Evolutionary conservation across 73 alveolate species (phyloP).

Genomic region (Uronychia setigera): DNA sequence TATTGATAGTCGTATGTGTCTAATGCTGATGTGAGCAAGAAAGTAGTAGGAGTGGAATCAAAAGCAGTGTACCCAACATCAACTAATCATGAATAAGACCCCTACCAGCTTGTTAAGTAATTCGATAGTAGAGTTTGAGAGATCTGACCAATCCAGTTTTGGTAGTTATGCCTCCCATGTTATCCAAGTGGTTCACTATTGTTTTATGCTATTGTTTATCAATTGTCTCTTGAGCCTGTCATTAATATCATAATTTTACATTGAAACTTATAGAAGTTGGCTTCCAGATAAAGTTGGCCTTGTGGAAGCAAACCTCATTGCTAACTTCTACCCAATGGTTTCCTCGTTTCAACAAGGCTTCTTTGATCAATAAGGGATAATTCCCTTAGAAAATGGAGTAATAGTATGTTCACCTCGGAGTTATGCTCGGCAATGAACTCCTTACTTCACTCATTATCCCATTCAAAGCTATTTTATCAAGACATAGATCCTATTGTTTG

Average conservation of each 20-base stretch:
- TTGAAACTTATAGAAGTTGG: conserved; percentile 23
- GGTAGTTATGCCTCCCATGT: conserved; percentile 57
- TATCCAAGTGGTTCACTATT: conserved; percentile 72
- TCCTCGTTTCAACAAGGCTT: conserved; percentile 30
- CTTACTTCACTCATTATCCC: too few relatives aligned
- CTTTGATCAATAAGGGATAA: conserved; percentile 35
- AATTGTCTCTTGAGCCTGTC: conserved; percentile 22
- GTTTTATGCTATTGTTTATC: conserved; percentile 21
- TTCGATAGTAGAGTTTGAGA: conserved; percentile 47
- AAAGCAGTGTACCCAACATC: conserved; percentile 50
- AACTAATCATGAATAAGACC: background rate
- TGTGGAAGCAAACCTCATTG: conserved; percentile 4
- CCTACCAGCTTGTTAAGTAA: conserved; percentile 34
- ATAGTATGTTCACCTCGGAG: too few relatives aligned
- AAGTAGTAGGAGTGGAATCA: conserved; percentile 76
- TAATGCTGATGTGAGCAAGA: conserved; percentile 39
- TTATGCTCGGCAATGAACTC: too few relatives aligned
- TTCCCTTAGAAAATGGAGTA: conserved; percentile 27
- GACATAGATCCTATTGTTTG: too few relatives aligned
- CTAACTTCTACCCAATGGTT: conserved; percentile 41
- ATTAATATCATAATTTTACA: conserved; percentile 25
- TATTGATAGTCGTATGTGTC: conserved; percentile 33
- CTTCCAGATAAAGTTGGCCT: conserved; percentile 52
- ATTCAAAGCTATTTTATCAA: too few relatives aligned
- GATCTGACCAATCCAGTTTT: conserved; percentile 71